phyloP scores from a whole-genome alignment of 805 yeast species.

The Metschnikowia dekortorum region DNA sequence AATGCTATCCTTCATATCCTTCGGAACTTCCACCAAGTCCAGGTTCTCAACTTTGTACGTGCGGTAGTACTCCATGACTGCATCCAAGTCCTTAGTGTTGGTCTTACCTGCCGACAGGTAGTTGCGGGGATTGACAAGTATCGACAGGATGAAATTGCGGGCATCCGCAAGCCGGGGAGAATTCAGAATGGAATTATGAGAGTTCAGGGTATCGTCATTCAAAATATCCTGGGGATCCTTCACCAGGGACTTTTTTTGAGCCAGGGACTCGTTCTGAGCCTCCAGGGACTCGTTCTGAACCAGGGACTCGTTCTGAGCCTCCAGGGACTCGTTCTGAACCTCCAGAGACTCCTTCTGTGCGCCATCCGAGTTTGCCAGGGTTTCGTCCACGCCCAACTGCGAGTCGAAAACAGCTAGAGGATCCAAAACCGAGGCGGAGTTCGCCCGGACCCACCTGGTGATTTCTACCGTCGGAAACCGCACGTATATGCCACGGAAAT shows the following conservation, averaged over 20 bases:
- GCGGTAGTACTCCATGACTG: constrained; percentile 31
- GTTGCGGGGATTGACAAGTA: constrained; percentile 19
- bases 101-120: constrained; percentile 13
- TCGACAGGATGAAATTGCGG: neutral
- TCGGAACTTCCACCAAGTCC: constrained; percentile 56
- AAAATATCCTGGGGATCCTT: too few relatives aligned
- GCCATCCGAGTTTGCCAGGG: too few relatives aligned
- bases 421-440: neutral
- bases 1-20: constrained; percentile 48
- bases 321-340: too few relatives aligned
- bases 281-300: neutral
- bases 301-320: too few relatives aligned
- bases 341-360: neutral
- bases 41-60: constrained; percentile 52
- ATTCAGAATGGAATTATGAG: too few relatives aligned
- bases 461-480: constrained; percentile 21
- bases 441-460: constrained; percentile 14
- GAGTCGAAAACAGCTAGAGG: constrained; percentile 12
- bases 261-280: too few relatives aligned
- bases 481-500: constrained; percentile 32
- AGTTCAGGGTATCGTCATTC: too few relatives aligned
- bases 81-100: constrained; percentile 35
- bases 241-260: too few relatives aligned
- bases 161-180: neutral
- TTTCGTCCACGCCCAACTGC: neutral